Base-by-base conservation (phyloP, 345 rosid genomes). In the Clarkia xantiana region DNA sequence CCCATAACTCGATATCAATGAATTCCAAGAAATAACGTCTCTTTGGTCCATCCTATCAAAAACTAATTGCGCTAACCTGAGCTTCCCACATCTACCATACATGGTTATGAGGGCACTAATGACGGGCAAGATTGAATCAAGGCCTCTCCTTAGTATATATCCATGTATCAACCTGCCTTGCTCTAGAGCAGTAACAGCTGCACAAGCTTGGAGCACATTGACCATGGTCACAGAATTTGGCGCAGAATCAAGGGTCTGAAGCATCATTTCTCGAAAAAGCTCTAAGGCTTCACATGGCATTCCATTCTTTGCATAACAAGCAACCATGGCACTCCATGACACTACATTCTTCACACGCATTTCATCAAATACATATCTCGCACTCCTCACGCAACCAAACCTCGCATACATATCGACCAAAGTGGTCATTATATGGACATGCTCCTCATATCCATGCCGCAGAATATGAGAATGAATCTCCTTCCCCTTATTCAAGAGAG, bases 171-270 rank as follows among this genome's bases (percentile, higher is more conserved):
- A 62, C 56, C 72, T 90, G 49, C 88, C 94, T 63, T 79, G 94
- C 58, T 79, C 89, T 54, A 81, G 69, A 7, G 96, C 96, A 38
- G 91, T 79, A 41, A 81, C 71, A 5, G 86, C 82, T 20, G 86
- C 96, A 64, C 97, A 86, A 6, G 94, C 96, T 65, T 85, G 94
- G 65, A 90, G 96, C 57, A 86, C 86, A 40, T 90, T 88, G 18
- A 86, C 86, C 91, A 90, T 75, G 29, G 86, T 86, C 60, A 84
- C 88, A 6, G 94, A 77, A 68, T 79, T 77, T 0, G 91, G 82
- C 58, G 66, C 54, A 2, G 56, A 51, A 65, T 76, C 91, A 49
- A 51, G 55, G 0, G 70, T 72, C 43, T 71, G 62, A 10, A 51
- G 43, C 70, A 76, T 72, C 94, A 90, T 83, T 59, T 74, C 80